Evolutionary conservation across 2,329 filamentous ascomycete species (phyloP).

Genomic region (Fusarium setosum): DNA sequence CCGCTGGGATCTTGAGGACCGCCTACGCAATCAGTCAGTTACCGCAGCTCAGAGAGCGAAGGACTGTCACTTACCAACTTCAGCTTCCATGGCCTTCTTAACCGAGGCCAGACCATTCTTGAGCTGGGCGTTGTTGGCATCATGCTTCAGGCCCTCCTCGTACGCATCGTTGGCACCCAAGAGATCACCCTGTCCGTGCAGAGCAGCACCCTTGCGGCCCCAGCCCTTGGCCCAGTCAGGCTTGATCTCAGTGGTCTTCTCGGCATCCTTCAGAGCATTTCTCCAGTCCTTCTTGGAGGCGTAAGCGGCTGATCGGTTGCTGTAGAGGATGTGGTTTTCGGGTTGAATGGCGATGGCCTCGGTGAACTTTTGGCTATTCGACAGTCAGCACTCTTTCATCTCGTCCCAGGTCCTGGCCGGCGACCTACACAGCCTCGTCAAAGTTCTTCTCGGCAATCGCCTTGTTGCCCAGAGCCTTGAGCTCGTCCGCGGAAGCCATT

Average conservation of each 20-base stretch:
- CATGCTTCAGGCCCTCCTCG: constrained; percentile 92
- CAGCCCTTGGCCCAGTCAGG: constrained; percentile 98
- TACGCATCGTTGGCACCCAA: constrained; percentile 89
- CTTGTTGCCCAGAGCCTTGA: constrained; percentile 98
- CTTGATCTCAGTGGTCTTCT: constrained; percentile 94
- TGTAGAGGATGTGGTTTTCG: constrained; percentile 95
- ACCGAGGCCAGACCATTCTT: constrained; percentile 89
- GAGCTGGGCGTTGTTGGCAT: constrained; percentile 90
- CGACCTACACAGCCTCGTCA: constrained; percentile 88
- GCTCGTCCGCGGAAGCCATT: constrained; percentile 76
- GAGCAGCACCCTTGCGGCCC: constrained; percentile 90
- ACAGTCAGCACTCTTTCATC: constrained; percentile 26
- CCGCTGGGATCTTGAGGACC: constrained; percentile 70
- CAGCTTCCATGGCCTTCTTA: constrained; percentile 83
- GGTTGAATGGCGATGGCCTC: constrained; percentile 91
- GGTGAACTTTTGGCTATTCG: constrained; percentile 86
- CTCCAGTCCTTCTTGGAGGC: constrained; percentile 92
- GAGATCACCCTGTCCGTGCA: constrained; percentile 89
- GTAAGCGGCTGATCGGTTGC: constrained; percentile 90
- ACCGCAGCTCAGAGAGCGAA: not conserved
- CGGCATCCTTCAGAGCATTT: constrained; percentile 87
- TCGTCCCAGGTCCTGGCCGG: not conserved
- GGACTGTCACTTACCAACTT: constrained; percentile 46
- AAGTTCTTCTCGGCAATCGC: constrained; percentile 98
- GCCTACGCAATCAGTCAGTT: constrained; percentile 35